These are phyloP conservation scores for Platanus orientalis DNA, from an alignment of 164 flowering plant genomes.

Conservation along the genomic window DNA sequence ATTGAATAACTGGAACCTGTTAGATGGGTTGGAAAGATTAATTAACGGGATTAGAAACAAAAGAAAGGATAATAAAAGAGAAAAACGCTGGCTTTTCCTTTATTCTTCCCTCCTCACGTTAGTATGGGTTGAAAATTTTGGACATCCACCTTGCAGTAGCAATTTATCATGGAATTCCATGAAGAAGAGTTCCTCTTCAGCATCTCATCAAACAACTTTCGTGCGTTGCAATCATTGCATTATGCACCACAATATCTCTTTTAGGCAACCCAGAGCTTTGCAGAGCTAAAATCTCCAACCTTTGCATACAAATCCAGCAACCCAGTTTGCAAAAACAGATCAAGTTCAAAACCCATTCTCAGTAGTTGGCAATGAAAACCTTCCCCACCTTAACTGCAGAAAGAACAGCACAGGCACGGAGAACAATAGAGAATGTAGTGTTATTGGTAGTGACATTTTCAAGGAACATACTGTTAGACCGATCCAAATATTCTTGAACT, in stretches of 20 bases:
- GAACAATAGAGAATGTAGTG: conserved; percentile 19
- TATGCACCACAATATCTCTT: conserved; percentile 36
- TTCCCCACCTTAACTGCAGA: conserved; percentile 14
- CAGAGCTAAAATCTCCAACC: conserved; percentile 30
- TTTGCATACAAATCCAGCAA: conserved; percentile 41
- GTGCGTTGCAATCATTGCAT: conserved; percentile 39
- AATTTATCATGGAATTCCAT: conserved; percentile 39
- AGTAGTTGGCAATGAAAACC: conserved; percentile 27
- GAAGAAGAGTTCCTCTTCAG: conserved; percentile 22
- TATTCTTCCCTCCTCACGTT: too few relatives aligned
- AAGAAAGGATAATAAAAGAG: too few relatives aligned
- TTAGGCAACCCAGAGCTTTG: conserved; percentile 31
- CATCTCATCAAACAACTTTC: conserved; percentile 36
- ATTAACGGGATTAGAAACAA: too few relatives aligned
- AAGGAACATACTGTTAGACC: conserved; percentile 23
- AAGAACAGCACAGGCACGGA: conserved; percentile 23
- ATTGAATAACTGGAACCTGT: too few relatives aligned
- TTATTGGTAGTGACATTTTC: conserved; percentile 18
- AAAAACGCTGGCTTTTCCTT: too few relatives aligned
- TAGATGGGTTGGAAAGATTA: too few relatives aligned
- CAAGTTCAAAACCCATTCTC: conserved; percentile 31
- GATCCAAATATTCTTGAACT: conserved; percentile 10
- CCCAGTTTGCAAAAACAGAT: conserved; percentile 36
- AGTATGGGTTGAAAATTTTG: too few relatives aligned
- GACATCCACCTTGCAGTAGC: conserved; percentile 33